Conservation (phyloP, 78 protist species). For the Chrysochromulina tobinii region DNA sequence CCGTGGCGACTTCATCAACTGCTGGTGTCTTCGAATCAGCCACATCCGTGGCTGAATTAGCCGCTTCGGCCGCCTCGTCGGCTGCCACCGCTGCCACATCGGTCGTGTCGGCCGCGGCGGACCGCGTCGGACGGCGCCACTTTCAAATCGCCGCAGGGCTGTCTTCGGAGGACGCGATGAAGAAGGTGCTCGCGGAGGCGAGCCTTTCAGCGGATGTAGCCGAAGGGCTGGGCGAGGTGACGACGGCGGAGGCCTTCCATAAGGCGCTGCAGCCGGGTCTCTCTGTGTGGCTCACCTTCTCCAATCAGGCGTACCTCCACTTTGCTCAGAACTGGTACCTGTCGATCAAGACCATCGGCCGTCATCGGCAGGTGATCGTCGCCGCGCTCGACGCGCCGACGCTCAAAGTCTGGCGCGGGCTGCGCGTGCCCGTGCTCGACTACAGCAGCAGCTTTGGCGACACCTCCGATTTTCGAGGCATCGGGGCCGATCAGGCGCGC, state of each 20-base stretch:
- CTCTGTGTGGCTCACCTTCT: neutral
- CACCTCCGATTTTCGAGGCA: slow-evolving; percentile 7
- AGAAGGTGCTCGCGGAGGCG: neutral
- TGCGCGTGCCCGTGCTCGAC: neutral
- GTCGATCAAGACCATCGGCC: neutral
- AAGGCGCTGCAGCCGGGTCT: neutral
- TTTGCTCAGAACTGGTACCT: slow-evolving; percentile 17
- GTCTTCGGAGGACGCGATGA: slow-evolving; percentile 7
- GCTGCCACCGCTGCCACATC: too few relatives aligned
- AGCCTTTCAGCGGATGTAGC: neutral
- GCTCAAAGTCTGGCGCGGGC: neutral
- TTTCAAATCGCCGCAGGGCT: neutral
- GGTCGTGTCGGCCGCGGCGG: too few relatives aligned
- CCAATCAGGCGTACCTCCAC: neutral
- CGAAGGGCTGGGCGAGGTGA: neutral
- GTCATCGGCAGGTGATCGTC: neutral
- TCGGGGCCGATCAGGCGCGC: slow-evolving; percentile 9
- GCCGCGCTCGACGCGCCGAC: neutral
- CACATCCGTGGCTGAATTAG: too few relatives aligned
- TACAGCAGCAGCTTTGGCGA: neutral
- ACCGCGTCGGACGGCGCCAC: too few relatives aligned
- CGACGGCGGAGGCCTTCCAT: neutral
- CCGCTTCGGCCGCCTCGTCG: too few relatives aligned
- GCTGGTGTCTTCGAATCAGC: too few relatives aligned
- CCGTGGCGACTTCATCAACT: too few relatives aligned